Evolutionary conservation across 2,329 filamentous ascomycete genomes (phyloP).

Genomic region (Monosporascus sp.): DNA sequence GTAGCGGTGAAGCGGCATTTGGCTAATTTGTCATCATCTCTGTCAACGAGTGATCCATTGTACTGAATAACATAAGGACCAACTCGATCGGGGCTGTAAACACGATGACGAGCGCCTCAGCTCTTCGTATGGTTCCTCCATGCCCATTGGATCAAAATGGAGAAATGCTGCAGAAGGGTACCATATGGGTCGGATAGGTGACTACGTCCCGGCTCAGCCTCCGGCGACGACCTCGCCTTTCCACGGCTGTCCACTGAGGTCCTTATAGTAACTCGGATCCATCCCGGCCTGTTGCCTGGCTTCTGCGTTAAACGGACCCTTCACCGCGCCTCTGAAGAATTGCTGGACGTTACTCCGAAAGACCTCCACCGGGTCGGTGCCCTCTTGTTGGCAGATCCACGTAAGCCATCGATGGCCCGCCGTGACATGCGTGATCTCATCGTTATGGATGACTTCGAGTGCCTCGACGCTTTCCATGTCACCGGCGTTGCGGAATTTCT

Average conservation of each 20-base stretch:
- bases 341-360: slow-evolving; percentile 37
- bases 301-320: slow-evolving; percentile 39
- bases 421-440: slow-evolving; percentile 44
- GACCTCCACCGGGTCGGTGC: slow-evolving; percentile 37
- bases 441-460: slow-evolving; percentile 40
- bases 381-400: slow-evolving; percentile 41
- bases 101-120: no score
- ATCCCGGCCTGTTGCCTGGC: slow-evolving; percentile 38
- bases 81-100: no score
- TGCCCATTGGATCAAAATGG: no score
- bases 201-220: slow-evolving; percentile 12
- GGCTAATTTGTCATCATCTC: no score
- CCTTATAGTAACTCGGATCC: slow-evolving; percentile 36
- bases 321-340: slow-evolving; percentile 36
- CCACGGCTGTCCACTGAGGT: slow-evolving; percentile 23
- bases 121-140: no score
- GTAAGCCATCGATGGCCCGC: slow-evolving; percentile 41
- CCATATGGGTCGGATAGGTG: no score
- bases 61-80: no score
- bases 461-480: slow-evolving; percentile 36
- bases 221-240: slow-evolving; percentile 24
- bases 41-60: no score
- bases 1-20: no score
- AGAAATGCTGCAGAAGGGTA: no score
- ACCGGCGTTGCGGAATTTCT: slow-evolving; percentile 36